Base-by-base conservation (phyloP, 352 stramenopile species). In the Phytophthora boehmeriae region DNA sequence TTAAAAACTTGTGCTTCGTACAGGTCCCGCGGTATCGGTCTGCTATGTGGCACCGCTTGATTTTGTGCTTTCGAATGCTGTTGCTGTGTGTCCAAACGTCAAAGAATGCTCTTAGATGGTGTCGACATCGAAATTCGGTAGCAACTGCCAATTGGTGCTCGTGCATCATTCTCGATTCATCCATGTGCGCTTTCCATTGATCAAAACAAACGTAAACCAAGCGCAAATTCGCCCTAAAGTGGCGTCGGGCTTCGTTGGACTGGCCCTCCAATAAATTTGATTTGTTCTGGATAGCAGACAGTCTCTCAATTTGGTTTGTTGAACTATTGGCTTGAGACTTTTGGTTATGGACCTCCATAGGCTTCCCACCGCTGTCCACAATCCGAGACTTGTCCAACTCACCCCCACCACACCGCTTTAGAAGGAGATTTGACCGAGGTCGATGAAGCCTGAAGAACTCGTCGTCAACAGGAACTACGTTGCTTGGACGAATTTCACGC, bases 171-270 rank as follows among this genome's bases (percentile, higher is more conserved):
- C 28, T 57, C 1, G 45, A 46, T 16, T 17, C 20, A 25, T 45
- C 34, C 6, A 54, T 22, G 10, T 25, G 57, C 8, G 6, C 20
- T 57, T 66, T 74, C 66, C 66, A 74, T 39, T 57, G 54, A 28
- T 23, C 8, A 45, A 71, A 74, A 39, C 66, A 67, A 25, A n/a
- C 58, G 35, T 67, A 74, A 5, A 63, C 35, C 41, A 69, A 55
- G 5, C 49, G 54, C 17, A 73, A 58, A 5, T 73, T 17, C 1
- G 34, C n/a, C 55, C 54, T 34, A 27, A 74, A 70, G 19, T 63
- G 66, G 13, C 61, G 66, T 23, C 66, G 66, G 17, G 56, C 70
- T 44, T 63, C 49, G 11, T 27, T 43, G 2, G 46, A 42, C 9
- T 45, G 23, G 4, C 5, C 8, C 14, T 50, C 38, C 8, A 59